Percentiles rank a stretch among this genome's conserved stretches.
phyloP scores from a whole-genome alignment of 306 rosid genomes.

The Hippophae tibetana region DNA sequence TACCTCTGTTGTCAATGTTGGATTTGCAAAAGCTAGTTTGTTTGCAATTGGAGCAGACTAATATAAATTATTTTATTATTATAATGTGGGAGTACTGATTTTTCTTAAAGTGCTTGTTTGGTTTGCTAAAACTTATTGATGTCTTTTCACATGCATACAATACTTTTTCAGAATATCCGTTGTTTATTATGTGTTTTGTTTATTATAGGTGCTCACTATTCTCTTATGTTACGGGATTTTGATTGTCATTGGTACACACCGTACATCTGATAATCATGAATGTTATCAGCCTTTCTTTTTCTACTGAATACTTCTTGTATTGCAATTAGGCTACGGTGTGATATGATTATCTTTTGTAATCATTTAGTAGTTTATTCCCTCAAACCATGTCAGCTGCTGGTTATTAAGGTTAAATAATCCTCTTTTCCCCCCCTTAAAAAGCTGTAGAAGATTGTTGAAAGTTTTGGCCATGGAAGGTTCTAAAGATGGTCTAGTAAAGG shows the following conservation, averaged over 20 bases:
- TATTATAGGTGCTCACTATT: not conserved
- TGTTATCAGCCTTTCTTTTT: not conserved
- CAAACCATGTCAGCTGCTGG: not conserved
- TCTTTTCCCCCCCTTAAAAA: conserved; percentile 1
- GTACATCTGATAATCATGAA: not conserved
- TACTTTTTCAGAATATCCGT: too few species aligned
- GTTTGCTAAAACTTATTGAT: too few species aligned
- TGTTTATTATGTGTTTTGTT: not conserved
- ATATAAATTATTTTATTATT: too few species aligned
- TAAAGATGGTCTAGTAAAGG: conserved; percentile 20
- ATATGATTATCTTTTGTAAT: not conserved
- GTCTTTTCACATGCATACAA: too few species aligned
- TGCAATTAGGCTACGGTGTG: not conserved
- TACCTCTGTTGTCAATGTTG: not conserved
- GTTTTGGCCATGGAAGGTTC: conserved; percentile 48
- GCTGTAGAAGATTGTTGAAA: conserved; percentile 29
- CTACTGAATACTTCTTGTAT: not conserved
- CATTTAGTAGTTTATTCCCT: not conserved
- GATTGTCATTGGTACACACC: not conserved
- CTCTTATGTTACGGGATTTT: not conserved
- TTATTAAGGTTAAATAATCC: not conserved
- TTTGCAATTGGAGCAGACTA: too few species aligned
- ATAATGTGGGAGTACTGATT: too few species aligned
- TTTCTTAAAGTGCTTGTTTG: too few species aligned
- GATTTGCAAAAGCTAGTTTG: not conserved